A percentile compares a stretch with the other conserved stretches of the same genome.
These are phyloP conservation scores for Melastoma candidum DNA, from an alignment of 441 rosid genomes.

Conservation along the genomic window DNA sequence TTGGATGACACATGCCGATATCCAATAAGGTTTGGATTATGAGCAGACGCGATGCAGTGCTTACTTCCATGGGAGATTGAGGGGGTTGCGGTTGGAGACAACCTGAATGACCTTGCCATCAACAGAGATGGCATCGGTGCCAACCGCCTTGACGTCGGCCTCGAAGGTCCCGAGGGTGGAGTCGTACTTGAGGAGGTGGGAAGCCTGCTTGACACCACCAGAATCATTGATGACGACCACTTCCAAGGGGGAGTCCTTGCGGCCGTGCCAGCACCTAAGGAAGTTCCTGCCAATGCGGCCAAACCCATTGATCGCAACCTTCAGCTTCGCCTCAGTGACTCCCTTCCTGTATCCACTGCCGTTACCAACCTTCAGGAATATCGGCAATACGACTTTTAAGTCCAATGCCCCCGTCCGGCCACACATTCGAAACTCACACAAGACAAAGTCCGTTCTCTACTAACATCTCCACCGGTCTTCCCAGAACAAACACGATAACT, in stretches of 20 bases:
- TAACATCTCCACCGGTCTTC: no score
- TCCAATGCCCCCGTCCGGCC: no score
- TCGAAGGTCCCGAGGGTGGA: constrained; percentile 92
- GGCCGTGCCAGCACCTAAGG: constrained; percentile 94
- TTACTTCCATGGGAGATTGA: constrained; percentile 83
- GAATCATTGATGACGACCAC: constrained; percentile 84
- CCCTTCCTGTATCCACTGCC: constrained; percentile 63
- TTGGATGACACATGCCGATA: background rate
- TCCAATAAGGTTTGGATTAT: background rate
- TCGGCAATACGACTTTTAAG: no score
- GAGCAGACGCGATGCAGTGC: background rate
- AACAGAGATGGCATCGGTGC: constrained; percentile 69
- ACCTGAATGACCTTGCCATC: constrained; percentile 94
- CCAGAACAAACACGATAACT: background rate
- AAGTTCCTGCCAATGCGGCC: constrained; percentile 88
- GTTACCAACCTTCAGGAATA: constrained; percentile 39
- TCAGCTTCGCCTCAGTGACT: constrained; percentile 62
- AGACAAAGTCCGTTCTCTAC: background rate
- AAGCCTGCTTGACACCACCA: constrained; percentile 79
- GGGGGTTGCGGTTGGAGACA: constrained; percentile 72
- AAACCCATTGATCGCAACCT: constrained; percentile 84
- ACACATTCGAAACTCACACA: background rate
- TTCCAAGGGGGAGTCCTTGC: constrained; percentile 55
- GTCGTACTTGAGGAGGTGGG: constrained; percentile 95
- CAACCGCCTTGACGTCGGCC: constrained; percentile 82